Evolutionary conservation across 805 yeast genomes (phyloP), one percentile per base, ranked within the genome.

Genomic region (Pichia insulana): DNA sequence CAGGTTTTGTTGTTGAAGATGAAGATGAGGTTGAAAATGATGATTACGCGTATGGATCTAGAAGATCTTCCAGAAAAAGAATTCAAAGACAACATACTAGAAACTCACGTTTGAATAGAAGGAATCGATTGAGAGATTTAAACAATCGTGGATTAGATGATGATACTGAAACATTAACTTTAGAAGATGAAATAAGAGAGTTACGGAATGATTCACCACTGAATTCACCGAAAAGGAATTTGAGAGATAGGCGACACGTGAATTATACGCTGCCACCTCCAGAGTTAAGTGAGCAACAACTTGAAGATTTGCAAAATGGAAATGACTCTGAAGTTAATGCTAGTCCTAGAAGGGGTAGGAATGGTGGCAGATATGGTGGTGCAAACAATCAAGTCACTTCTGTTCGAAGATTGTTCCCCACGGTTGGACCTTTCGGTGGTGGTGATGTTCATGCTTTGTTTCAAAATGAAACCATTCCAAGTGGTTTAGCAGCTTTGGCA

Each of bases 351-450:
- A 46, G 56, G 47, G 43, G 57, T 32, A 35, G 47, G 50, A 46
- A 53, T 42, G 28, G 30, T 9, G 50, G 52, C 27, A 45, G 62
- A 25, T 55, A 42, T 36, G 56, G 55, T 10, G 51, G 50, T n/a
- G 31, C 49, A 34, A 26, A 49, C 46, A 30, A 53, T 50, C 7
- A 61, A 63, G 12, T 63, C 56, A 33, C 50, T 52, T 13, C 62
- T 63, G 58, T 83, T 33, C 73, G 88, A 54, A 73, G 95, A 33
- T 64, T 92, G 31, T 89, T 84, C 55, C 95, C 96, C 7, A 90
- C 96, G 0, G 87, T 88, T 13, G 98, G 98, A 0, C 98, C 98
- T 2, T 90, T 90, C 68, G 98, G 98, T 25, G 98, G 98, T 18
- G 81, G 90, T 47, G 97, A 90, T 57, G 95, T 87, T 1, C 73